Base-by-base conservation (phyloP, 805 yeast genomes). In the Hermanozyma aechmeae region DNA sequence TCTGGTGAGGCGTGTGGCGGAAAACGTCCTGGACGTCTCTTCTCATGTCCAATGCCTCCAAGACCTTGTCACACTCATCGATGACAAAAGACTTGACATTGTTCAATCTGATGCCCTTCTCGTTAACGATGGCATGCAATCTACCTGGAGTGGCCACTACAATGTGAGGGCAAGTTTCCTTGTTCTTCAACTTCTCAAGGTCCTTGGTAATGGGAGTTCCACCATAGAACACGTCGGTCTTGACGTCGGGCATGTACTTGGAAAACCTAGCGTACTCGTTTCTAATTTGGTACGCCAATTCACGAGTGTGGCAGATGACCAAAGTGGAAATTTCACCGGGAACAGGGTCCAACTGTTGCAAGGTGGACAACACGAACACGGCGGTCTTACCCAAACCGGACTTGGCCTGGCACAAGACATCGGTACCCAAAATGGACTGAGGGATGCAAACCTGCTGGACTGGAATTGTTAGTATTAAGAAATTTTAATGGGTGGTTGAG, bases 381-480 rank as follows among this genome's bases (percentile, higher is more conserved):
- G 98, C 98, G 35, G 98, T 89, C 61, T 89, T 89, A 78, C 98
- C 98, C 46, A 92, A 72, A 81, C 98, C 98, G 26, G 98, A 92
- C 69, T 92, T 89, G 61, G 98, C 98, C 71, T 89, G 98, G 68
- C 98, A 92, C 45, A 89, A 66, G 35, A 89, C 97, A 56, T 89
- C 98, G 38, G 95, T 89, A 53, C 97, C 98, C 47, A 89, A 80
- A 53, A 89, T 85, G 33, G 96, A 83, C 66, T 92, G 97, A 31
- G 98, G 98, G 51, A 89, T 92, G 63, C 96, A 84, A 46, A 85
- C 89, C 68, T 89, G 98, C 68, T 89, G 98, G 44, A 89, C 98
- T 81, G 55, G 39, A 40, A 26, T 5, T 20, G n/a, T 17, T 17
- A 17, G 20, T 17, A 7, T 6, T 6, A 10, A 17, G 20, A 7